Evolutionary conservation across 345 rosid genomes (phyloP).

Genomic region (Eucalyptus virginea): DNA sequence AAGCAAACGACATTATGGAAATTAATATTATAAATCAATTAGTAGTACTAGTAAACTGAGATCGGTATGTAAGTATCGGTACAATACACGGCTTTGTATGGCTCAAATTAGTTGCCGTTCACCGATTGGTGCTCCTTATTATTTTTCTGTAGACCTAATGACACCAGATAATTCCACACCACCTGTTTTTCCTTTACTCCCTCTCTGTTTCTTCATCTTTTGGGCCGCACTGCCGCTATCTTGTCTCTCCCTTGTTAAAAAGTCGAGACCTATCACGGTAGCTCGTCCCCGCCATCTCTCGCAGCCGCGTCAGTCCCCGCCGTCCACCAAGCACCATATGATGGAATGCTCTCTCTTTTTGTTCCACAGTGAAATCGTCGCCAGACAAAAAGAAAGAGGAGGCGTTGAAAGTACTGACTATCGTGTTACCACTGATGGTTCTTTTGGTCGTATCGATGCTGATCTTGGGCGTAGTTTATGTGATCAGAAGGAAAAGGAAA

Average conservation of each 20-base stretch:
- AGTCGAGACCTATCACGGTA: neutral
- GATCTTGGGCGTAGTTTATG: neutral
- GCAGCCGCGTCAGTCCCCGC: neutral
- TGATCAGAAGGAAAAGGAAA: neutral
- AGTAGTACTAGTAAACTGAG: neutral
- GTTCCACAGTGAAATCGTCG: neutral
- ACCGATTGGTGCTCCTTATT: no score
- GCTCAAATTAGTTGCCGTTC: no score
- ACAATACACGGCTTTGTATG: no score
- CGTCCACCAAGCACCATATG: neutral
- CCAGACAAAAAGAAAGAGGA: neutral
- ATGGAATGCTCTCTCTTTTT: neutral
- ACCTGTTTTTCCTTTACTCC: no score
- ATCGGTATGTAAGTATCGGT: neutral
- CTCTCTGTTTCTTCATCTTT: no score
- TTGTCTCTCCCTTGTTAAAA: neutral
- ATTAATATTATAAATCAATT: neutral
- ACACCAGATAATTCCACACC: no score
- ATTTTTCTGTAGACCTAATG: no score
- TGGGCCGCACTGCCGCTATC: no score
- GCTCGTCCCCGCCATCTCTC: neutral
- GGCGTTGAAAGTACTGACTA: conserved; percentile 14
- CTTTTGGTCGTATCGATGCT: neutral
- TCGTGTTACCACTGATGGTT: conserved; percentile 20
- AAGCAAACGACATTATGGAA: neutral